phyloP scores from a whole-genome alignment of 1,284 basidiomycete species.

The Leccinum subfulvum region DNA sequence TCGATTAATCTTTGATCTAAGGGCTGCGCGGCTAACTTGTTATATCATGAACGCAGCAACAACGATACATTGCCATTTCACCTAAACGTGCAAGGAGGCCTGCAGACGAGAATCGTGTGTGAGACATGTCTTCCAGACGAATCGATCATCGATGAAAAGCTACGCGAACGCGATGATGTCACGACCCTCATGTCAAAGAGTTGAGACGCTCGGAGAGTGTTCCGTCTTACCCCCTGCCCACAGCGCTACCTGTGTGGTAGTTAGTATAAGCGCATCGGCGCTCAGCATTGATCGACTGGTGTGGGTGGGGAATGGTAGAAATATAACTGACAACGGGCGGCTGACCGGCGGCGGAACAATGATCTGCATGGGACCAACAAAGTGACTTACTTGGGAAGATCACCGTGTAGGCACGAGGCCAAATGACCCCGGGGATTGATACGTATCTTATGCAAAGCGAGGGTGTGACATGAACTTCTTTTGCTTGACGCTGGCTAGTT shows the following conservation, averaged over 20 bases:
- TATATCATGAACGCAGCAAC: conserved; percentile 6
- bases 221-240: background rate
- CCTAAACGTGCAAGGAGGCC: background rate
- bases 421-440: background rate
- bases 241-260: background rate
- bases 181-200: no score
- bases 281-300: background rate
- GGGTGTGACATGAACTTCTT: background rate
- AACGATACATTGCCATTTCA: background rate
- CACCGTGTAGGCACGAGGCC: background rate
- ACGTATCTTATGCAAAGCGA: background rate
- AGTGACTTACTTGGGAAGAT: background rate
- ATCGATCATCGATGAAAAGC: background rate
- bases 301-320: background rate
- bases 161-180: background rate
- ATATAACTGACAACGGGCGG: background rate
- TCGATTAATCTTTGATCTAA: background rate
- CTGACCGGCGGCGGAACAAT: background rate
- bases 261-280: background rate
- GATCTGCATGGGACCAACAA: background rate
- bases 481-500: background rate
- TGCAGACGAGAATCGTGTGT: background rate
- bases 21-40: conserved; percentile 2
- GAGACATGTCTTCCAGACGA: background rate
- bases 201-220: background rate